These are phyloP conservation scores for Hysterangium stoloniferum DNA, from an alignment of 768 basidiomycete species.

Conservation along the genomic window DNA sequence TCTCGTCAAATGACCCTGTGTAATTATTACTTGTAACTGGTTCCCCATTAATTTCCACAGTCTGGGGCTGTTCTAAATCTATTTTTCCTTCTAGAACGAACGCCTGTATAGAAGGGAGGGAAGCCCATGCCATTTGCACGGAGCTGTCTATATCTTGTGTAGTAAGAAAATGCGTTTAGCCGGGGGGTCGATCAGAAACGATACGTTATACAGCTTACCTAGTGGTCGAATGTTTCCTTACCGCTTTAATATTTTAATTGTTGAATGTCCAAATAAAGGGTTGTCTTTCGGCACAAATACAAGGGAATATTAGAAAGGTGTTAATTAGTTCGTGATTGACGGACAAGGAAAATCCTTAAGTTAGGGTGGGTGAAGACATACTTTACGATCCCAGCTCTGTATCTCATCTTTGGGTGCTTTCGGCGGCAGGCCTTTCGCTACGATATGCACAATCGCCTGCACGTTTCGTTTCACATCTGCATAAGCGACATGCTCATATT, in stretches of 20 bases:
- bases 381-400: constrained; percentile 67
- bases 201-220: constrained; percentile 32
- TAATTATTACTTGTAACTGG: too few species aligned
- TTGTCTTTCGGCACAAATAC: constrained; percentile 64
- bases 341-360: too few species aligned
- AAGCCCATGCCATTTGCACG: background rate
- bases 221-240: constrained; percentile 60
- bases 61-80: too few species aligned
- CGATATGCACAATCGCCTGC: constrained; percentile 69
- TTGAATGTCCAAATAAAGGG: constrained; percentile 34
- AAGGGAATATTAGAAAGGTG: constrained; percentile 53
- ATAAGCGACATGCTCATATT: constrained; percentile 1
- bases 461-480: constrained; percentile 49
- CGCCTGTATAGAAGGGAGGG: background rate
- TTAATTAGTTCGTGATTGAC: constrained; percentile 2
- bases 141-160: constrained; percentile 6
- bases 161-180: background rate
- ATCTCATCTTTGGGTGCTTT: constrained; percentile 51
- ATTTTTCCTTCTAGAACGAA: constrained; percentile 1
- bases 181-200: background rate
- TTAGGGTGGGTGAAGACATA: constrained; percentile 22
- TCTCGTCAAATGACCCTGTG: too few species aligned
- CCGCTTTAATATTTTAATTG: constrained; percentile 39
- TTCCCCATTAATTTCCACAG: too few species aligned
- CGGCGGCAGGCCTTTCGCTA: constrained; percentile 54